These are phyloP conservation scores for Albifimbria verrucaria DNA, from an alignment of 2,329 filamentous ascomycete species.

Conservation along the genomic window DNA sequence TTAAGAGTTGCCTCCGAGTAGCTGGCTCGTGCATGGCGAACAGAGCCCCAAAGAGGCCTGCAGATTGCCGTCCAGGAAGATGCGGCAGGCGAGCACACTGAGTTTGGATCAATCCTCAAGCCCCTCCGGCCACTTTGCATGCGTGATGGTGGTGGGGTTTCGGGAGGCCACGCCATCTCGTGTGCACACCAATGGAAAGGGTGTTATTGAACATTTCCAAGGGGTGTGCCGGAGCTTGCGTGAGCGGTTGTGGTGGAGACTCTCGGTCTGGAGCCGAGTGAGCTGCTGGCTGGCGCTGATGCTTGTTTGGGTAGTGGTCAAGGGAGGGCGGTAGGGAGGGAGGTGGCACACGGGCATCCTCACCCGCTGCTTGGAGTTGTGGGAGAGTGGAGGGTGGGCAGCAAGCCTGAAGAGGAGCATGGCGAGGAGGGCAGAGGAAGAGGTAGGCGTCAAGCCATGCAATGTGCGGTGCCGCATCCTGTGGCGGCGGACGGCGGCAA, in stretches of 20 bases:
- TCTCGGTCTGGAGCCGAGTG: slow-evolving; percentile 36
- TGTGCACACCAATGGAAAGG: slow-evolving; percentile 30
- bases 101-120: slow-evolving; percentile 18
- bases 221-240: neutral
- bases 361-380: too few species aligned
- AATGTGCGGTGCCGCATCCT: too few species aligned
- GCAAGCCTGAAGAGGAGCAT: neutral
- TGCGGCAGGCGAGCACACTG: neutral
- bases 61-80: slow-evolving; percentile 14
- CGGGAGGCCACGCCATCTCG: slow-evolving; percentile 21
- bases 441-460: too few species aligned
- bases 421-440: too few species aligned
- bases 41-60: slow-evolving; percentile 15
- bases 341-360: too few species aligned
- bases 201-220: neutral
- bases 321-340: neutral
- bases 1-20: neutral
- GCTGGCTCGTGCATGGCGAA: neutral
- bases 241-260: slow-evolving; percentile 18
- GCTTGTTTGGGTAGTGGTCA: neutral
- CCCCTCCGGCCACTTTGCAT: slow-evolving; percentile 18
- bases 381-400: neutral
- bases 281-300: slow-evolving; percentile 23
- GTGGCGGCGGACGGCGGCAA: too few species aligned
- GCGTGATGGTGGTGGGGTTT: slow-evolving; percentile 19